phyloP scores from a whole-genome alignment of 1,284 basidiomycete genomes.

The Leccinum pachyderme region DNA sequence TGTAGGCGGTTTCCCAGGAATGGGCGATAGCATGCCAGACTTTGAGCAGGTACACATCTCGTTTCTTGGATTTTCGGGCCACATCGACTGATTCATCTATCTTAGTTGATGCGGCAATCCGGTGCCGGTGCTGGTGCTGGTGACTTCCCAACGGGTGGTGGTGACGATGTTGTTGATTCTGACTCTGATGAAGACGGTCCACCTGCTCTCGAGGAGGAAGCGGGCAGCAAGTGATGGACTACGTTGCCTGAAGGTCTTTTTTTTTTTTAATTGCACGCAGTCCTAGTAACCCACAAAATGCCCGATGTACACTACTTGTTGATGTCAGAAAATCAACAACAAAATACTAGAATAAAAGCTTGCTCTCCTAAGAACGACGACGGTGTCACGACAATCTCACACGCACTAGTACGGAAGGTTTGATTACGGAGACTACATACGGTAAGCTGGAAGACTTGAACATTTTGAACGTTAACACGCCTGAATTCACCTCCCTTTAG shows the following conservation, averaged over 20 bases:
- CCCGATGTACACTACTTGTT: conserved; percentile 19
- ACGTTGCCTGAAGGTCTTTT: not conserved
- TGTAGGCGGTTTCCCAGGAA: conserved; percentile 42
- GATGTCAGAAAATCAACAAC: conserved; percentile 4
- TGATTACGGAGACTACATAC: not conserved
- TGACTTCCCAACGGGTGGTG: not conserved
- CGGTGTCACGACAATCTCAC: not conserved
- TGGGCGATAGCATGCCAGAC: conserved; percentile 47
- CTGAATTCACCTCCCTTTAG: not conserved
- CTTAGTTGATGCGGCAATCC: conserved; percentile 68
- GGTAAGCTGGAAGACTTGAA: not conserved
- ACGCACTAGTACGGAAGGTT: not conserved
- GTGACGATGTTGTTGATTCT: conserved; percentile 32
- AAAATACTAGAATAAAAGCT: not conserved
- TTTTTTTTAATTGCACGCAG: not conserved
- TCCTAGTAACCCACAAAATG: conserved; percentile 3
- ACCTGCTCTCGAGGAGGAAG: conserved; percentile 71
- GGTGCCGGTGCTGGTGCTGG: conserved; percentile 29
- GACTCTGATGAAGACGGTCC: conserved; percentile 68
- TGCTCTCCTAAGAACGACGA: no score
- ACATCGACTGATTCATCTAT: conserved; percentile 8
- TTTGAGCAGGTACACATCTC: conserved; percentile 53
- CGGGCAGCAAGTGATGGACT: conserved; percentile 29
- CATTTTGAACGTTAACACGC: conserved; percentile 5
- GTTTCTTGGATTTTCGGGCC: not conserved